These are phyloP conservation scores for Papiliotrema terrestris DNA, from an alignment of 1,284 basidiomycete species.

Conservation along the genomic window DNA sequence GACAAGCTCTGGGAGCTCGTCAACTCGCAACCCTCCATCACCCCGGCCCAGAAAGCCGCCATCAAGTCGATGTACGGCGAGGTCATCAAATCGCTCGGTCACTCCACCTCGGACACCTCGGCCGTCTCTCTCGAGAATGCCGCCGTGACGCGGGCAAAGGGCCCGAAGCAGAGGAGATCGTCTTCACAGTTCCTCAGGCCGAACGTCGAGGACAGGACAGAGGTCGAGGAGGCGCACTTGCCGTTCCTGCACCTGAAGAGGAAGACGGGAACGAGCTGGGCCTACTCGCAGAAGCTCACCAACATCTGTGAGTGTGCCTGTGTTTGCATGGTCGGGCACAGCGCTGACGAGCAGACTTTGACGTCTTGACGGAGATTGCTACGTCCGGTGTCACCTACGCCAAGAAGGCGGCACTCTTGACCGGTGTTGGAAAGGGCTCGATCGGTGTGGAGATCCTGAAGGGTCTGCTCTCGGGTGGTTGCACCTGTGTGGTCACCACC, in stretches of 20 bases:
- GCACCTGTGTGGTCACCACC: constrained; percentile 94
- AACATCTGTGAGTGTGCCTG: constrained; percentile 58
- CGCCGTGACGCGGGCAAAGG: constrained; percentile 34
- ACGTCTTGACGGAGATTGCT: constrained; percentile 95
- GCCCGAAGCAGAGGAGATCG: constrained; percentile 61
- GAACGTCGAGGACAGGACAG: constrained; percentile 64
- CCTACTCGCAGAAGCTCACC: constrained; percentile 94
- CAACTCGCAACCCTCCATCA: constrained; percentile 94
- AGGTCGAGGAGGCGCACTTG: constrained; percentile 81
- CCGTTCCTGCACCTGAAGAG: constrained; percentile 95
- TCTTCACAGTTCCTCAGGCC: constrained; percentile 94
- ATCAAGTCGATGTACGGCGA: constrained; percentile 97
- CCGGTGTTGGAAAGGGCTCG: constrained; percentile 94
- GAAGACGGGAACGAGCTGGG: constrained; percentile 93
- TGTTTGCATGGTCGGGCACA: no score
- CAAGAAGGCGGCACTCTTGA: constrained; percentile 96
- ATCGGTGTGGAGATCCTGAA: constrained; percentile 98
- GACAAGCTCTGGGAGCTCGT: constrained; percentile 95
- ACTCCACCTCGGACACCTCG: constrained; percentile 54
- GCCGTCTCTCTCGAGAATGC: constrained; percentile 14
- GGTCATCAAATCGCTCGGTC: constrained; percentile 72
- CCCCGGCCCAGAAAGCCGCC: constrained; percentile 92
- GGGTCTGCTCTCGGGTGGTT: constrained; percentile 91
- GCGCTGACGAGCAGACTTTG: constrained; percentile 58
- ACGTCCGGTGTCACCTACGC: constrained; percentile 97